Conservation (phyloP, 208 protist genomes). For the Leishmania lainsoni region DNA sequence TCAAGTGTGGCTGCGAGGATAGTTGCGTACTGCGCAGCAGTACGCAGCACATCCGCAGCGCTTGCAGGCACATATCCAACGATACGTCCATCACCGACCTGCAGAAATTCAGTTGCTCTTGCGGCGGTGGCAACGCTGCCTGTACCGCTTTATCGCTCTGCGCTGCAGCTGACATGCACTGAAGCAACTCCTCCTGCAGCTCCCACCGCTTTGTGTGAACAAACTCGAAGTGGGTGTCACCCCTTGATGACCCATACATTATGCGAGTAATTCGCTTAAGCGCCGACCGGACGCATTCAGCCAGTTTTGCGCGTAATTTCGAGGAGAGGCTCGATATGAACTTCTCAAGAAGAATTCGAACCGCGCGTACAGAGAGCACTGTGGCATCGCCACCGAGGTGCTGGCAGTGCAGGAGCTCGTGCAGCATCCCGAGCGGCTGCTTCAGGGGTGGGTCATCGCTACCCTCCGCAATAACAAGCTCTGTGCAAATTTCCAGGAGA, state of each 20-base stretch:
- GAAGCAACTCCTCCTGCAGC: conserved; percentile 77
- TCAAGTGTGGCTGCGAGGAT: conserved; percentile 12
- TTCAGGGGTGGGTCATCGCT: conserved; percentile 16
- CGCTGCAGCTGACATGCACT: conserved; percentile 60
- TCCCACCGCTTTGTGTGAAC: conserved; percentile 54
- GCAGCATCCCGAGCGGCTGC: conserved; percentile 22
- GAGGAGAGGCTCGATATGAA: conserved; percentile 28
- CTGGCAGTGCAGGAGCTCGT: conserved; percentile 24
- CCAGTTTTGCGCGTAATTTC: conserved; percentile 16
- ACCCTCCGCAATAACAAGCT: conserved; percentile 36
- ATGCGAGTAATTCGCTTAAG: conserved; percentile 1
- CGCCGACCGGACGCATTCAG: conserved; percentile 18
- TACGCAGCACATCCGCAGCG: conserved; percentile 62
- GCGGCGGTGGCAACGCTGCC: conserved; percentile 43
- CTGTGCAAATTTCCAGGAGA: conserved; percentile 35
- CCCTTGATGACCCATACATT: neutral
- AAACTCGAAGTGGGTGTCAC: conserved; percentile 17
- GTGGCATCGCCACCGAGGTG: conserved; percentile 63
- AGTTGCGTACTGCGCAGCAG: conserved; percentile 38
- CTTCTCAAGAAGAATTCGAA: conserved; percentile 76
- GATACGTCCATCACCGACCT: conserved; percentile 53
- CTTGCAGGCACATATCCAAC: conserved; percentile 71
- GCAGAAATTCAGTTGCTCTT: conserved; percentile 75
- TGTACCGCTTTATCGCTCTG: conserved; percentile 28
- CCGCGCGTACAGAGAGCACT: conserved; percentile 66